Evolutionary conservation across 768 basidiomycete genomes (phyloP).

Genomic region (Panaeolus papilionaceus): DNA sequence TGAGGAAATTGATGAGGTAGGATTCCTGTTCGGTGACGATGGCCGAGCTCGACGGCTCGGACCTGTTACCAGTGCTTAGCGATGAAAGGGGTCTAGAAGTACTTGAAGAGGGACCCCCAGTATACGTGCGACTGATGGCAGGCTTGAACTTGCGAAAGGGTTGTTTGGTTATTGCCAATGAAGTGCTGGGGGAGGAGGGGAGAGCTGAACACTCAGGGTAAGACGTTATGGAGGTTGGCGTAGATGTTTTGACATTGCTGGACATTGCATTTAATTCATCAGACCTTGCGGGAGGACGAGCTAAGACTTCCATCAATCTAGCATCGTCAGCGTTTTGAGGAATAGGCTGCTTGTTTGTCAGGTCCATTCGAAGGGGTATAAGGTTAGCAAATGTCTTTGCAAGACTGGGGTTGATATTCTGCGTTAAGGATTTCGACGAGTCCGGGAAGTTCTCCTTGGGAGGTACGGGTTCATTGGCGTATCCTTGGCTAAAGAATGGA

Average conservation of each 20-base stretch:
- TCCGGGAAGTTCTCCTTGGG: no score
- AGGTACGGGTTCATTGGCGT: no score
- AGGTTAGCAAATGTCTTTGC: not conserved
- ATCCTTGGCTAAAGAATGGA: no score
- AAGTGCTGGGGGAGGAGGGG: no score
- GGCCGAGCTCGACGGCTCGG: not conserved
- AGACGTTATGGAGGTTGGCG: no score
- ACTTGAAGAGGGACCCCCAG: not conserved
- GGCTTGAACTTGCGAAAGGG: not conserved
- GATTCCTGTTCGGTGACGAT: not conserved
- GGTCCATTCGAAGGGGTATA: not conserved
- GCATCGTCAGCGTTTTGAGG: no score
- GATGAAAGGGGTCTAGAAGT: not conserved
- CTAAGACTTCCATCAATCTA: no score
- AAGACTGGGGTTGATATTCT: not conserved
- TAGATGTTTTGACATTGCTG: no score
- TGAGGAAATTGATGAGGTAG: not conserved
- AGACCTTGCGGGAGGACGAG: not conserved
- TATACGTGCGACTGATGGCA: not conserved
- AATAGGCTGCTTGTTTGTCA: no score
- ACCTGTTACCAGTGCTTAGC: not conserved
- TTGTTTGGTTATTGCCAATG: not conserved
- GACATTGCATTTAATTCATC: no score
- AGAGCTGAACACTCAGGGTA: no score
- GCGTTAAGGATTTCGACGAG: no score